Evolutionary conservation across 345 rosid genomes (phyloP).

Genomic region (Eucalyptus leucophloia): DNA sequence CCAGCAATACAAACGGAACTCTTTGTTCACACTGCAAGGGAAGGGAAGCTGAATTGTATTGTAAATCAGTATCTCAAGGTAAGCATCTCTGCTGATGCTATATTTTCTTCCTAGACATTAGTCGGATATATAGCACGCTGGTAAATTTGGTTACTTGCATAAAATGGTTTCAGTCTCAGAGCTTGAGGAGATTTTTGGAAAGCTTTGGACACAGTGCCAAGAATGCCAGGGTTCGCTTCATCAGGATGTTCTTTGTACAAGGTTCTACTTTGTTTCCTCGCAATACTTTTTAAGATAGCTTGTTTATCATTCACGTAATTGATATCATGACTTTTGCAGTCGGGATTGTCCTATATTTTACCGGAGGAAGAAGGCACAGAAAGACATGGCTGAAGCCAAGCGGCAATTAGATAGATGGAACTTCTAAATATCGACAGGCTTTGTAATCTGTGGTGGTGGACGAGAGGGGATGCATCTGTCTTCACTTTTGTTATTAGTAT

Average conservation of each 20-base stretch:
- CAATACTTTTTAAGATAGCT: neutral
- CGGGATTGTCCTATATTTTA: slow-evolving; percentile 98
- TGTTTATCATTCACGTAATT: neutral
- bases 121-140: neutral
- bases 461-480: neutral
- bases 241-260: slow-evolving; percentile 95
- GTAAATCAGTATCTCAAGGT: slow-evolving; percentile 89
- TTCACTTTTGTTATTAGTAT: neutral
- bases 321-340: slow-evolving; percentile 17
- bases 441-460: neutral
- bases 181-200: slow-evolving; percentile 76
- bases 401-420: slow-evolving; percentile 77
- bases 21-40: slow-evolving; percentile 86
- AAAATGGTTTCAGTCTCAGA: slow-evolving; percentile 55
- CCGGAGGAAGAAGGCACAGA: slow-evolving; percentile 91
- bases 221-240: slow-evolving; percentile 99
- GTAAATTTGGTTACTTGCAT: neutral
- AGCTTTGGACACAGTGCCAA: slow-evolving; percentile 94
- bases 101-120: neutral
- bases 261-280: slow-evolving; percentile 18
- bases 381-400: slow-evolving; percentile 86
- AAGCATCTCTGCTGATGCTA: neutral
- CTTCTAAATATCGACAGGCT: slow-evolving; percentile 13
- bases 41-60: slow-evolving; percentile 88
- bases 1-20: slow-evolving; percentile 47